Evolutionary conservation across 2,329 filamentous ascomycete species (phyloP).

Genomic region (Ascochyta rabiei): DNA sequence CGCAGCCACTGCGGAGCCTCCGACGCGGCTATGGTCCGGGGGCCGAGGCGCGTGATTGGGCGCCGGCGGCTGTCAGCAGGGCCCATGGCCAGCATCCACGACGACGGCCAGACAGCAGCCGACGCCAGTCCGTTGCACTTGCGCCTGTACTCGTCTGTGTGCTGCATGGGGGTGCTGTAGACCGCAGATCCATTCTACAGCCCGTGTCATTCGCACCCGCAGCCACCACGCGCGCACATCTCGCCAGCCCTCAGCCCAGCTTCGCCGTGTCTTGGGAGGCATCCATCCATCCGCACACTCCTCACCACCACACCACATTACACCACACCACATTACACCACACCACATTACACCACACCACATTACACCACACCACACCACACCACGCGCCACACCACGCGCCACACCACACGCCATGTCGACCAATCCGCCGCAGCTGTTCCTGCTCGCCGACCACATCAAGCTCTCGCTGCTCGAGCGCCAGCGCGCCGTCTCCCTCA

Average conservation of each 20-base stretch:
- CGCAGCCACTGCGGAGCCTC: not conserved
- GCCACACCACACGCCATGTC: conserved; percentile 34
- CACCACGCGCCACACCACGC: not conserved
- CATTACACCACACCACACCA: no score
- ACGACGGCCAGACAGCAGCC: no score
- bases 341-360: not conserved
- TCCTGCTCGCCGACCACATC: conserved; percentile 93
- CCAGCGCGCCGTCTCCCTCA: conserved; percentile 80
- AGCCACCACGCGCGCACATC: conserved; percentile 8
- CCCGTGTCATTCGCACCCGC: conserved; percentile 2
- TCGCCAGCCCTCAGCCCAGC: not conserved
- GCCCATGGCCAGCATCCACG: not conserved
- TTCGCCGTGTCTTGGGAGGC: not conserved
- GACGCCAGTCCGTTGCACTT: not conserved
- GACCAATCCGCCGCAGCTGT: conserved; percentile 72
- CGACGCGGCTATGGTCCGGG: not conserved
- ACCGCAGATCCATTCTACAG: not conserved
- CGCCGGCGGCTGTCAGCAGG: not conserved
- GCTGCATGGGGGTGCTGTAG: not conserved
- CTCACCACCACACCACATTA: no score
- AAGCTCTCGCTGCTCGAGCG: conserved; percentile 94
- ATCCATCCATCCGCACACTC: not conserved
- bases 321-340: no score
- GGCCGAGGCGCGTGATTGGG: not conserved
- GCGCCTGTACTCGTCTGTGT: not conserved